These are phyloP conservation scores for Lithospermum erythrorhizon DNA, from an alignment of 257 asterid genomes.

Conservation along the genomic window DNA sequence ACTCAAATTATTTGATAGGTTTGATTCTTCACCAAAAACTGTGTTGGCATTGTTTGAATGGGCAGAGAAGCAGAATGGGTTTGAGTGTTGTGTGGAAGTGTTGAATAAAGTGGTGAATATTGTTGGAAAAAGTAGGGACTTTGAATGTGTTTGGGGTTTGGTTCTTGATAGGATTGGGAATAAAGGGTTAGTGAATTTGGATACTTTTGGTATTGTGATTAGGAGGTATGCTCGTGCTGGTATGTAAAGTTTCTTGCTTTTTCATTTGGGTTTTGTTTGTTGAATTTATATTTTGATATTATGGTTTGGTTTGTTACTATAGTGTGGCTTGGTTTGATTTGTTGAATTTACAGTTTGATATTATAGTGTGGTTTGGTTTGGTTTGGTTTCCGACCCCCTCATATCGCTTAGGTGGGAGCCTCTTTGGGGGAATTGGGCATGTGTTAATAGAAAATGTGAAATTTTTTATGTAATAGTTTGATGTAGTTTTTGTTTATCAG, in stretches of 20 bases:
- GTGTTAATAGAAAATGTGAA: too few relatives aligned
- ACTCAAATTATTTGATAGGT: slow-evolving; percentile 34
- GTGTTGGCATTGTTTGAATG: slow-evolving; percentile 52
- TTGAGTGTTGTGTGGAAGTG: slow-evolving; percentile 26
- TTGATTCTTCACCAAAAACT: slow-evolving; percentile 61
- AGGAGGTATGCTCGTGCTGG: slow-evolving; percentile 80
- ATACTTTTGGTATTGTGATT: slow-evolving; percentile 54
- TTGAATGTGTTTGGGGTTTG: slow-evolving; percentile 67
- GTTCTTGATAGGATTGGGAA: slow-evolving; percentile 29
- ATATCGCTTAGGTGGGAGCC: too few relatives aligned
- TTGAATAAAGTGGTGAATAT: slow-evolving; percentile 60
- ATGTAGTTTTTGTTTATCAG: too few relatives aligned
- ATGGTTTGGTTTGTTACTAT: too few relatives aligned
- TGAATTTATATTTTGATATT: too few relatives aligned
- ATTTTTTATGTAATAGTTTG: too few relatives aligned
- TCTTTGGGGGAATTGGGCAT: too few relatives aligned
- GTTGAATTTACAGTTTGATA: not conserved
- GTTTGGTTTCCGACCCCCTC: too few relatives aligned
- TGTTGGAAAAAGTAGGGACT: slow-evolving; percentile 60
- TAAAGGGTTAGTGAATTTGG: slow-evolving; percentile 26
- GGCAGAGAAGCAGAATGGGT: slow-evolving; percentile 51
- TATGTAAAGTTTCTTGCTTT: slow-evolving; percentile 9
- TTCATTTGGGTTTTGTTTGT: not conserved
- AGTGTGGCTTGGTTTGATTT: too few relatives aligned
- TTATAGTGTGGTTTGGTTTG: too few relatives aligned